phyloP scores from a whole-genome alignment of 371 early-diverging fungal species.

The Paraphysoderma sedebokerense region DNA sequence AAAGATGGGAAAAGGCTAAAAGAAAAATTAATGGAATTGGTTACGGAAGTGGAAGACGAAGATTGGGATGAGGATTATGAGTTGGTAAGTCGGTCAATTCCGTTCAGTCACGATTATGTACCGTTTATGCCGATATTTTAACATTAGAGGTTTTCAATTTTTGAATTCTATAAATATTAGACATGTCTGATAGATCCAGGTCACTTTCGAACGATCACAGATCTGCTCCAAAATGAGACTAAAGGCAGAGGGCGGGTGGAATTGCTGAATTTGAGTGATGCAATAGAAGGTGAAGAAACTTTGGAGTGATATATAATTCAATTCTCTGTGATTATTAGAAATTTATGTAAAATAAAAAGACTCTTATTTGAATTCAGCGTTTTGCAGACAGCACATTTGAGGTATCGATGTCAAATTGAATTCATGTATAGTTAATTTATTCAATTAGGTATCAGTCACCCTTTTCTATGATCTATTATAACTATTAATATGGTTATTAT shows the following conservation, averaged over 20 bases:
- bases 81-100: constrained; percentile 45
- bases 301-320: too few species aligned
- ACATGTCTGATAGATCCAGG: constrained; percentile 83
- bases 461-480: too few species aligned
- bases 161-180: constrained; percentile 17
- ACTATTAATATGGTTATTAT: too few species aligned
- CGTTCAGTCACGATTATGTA: neutral
- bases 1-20: constrained; percentile 77
- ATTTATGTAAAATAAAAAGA: too few species aligned
- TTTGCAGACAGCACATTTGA: too few species aligned
- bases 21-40: constrained; percentile 43
- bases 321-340: too few species aligned
- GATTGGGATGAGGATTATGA: constrained; percentile 65
- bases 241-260: constrained; percentile 76
- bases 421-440: too few species aligned
- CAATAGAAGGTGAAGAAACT: constrained; percentile 62
- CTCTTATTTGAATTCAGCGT: too few species aligned
- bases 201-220: constrained; percentile 61
- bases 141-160: neutral
- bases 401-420: too few species aligned
- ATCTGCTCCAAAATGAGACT: constrained; percentile 58
- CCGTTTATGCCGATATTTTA: neutral
- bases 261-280: constrained; percentile 63
- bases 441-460: too few species aligned
- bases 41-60: constrained; percentile 73